Evolutionary conservation across 768 basidiomycete species (phyloP), one percentile per base, ranked within the genome.

Genomic region (Mycena polygramma): DNA sequence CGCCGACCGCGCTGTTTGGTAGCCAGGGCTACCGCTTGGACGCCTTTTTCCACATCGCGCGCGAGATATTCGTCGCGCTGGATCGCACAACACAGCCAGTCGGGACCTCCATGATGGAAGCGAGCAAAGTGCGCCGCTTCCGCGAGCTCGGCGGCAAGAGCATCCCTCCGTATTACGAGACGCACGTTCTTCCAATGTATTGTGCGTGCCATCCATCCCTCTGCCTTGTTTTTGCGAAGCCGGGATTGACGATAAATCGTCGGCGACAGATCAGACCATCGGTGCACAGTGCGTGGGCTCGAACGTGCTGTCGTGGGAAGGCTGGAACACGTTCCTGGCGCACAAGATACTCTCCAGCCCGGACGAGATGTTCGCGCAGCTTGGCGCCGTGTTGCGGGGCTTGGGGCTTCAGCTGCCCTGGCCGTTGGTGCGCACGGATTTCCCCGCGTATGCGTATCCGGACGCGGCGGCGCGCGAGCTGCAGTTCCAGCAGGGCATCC

Each of bases 321-420:
- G 72, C 57, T 73, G 72, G 72, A 69, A 73, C 57, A 70, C 72
- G 6, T 69, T 61, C 66, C 68, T 73, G n/a, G 64, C 68, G n/a
- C 72, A 73, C 61, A 73, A 73, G 64, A 73, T 73, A 41, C 68
- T 73, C 37, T 51, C 72, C 1, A 22, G 10, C 8, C 72, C 72
- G 35, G 68, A 69, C 20, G 68, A 66, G 2, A 70, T 67, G 68
- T 73, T 48, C 65, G 64, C 68, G 30, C 68, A 70, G 52, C 57
- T 73, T 37, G 64, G 68, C 30, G 55, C 68, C 0, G 68, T 20
- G 35, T 35, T 70, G 45, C 68, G 69, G 2, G 68, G 64, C 4
- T 51, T 73, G 17, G 60, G 60, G 37, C 41, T 73, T 37, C 68
- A 70, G 59, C 60, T 73, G 48, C 72, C 72, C 8, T 70, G 69